Evolutionary conservation across 257 asterid genomes (phyloP).

Genomic region (Thymus mandschuricus): DNA sequence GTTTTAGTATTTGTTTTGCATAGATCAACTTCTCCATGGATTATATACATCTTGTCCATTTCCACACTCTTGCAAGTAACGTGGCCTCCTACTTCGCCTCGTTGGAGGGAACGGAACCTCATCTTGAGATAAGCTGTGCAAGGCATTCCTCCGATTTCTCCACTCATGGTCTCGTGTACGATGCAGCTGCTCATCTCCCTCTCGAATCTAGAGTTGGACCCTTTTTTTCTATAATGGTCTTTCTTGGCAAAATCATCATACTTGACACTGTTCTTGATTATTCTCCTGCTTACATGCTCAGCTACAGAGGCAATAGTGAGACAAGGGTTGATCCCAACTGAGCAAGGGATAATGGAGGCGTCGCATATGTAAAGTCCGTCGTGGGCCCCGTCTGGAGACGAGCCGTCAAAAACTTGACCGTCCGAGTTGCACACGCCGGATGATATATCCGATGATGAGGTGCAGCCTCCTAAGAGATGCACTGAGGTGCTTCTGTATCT

Average conservation of each 20-base stretch:
- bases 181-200: not conserved
- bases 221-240: conserved; percentile 14
- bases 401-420: conserved; percentile 55
- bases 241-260: not conserved
- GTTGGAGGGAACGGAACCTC: conserved; percentile 33
- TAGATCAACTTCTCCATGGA: conserved; percentile 53
- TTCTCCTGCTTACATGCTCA: conserved; percentile 47
- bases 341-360: conserved; percentile 62
- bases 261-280: conserved; percentile 36
- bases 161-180: conserved; percentile 48
- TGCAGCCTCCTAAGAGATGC: conserved; percentile 64
- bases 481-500: conserved; percentile 53
- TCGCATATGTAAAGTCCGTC: conserved; percentile 59
- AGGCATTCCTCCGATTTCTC: conserved; percentile 53
- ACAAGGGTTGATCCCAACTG: conserved; percentile 59
- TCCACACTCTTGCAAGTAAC: conserved; percentile 44
- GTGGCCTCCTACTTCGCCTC: conserved; percentile 51
- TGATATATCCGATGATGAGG: conserved; percentile 46
- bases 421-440: conserved; percentile 50
- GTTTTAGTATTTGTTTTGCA: conserved; percentile 49
- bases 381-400: conserved; percentile 38
- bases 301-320: conserved; percentile 59
- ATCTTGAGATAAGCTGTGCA: conserved; percentile 51
- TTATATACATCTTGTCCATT: conserved; percentile 43
- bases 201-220: not conserved